A percentile compares a stretch with the other conserved stretches of the same genome.
phyloP scores from a whole-genome alignment of 2,329 filamentous ascomycete genomes.

The Fusarium graminum region DNA sequence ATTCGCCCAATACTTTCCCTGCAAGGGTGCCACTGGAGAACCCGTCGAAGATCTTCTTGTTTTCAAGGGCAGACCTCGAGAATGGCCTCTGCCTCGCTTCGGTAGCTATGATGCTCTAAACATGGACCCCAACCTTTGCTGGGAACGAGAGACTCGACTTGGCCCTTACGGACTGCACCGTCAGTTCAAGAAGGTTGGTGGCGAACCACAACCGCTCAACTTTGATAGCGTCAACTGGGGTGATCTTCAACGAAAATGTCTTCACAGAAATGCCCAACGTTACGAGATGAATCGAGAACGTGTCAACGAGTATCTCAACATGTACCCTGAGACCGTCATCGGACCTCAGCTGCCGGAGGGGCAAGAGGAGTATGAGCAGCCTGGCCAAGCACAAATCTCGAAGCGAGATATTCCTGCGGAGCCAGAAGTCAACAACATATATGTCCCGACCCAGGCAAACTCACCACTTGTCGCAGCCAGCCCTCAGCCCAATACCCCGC shows the following conservation, averaged over 20 bases:
- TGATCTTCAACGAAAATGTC: slow-evolving; percentile 74
- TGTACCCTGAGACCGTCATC: slow-evolving; percentile 56
- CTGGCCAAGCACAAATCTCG: slow-evolving; percentile 18
- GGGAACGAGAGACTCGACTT: slow-evolving; percentile 76
- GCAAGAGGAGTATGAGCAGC: slow-evolving; percentile 20
- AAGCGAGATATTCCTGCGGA: slow-evolving; percentile 23
- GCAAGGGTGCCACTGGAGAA: slow-evolving; percentile 73
- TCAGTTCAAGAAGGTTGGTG: slow-evolving; percentile 61
- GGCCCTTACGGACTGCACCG: slow-evolving; percentile 72
- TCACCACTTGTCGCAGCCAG: slow-evolving; percentile 1
- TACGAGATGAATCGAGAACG: slow-evolving; percentile 62
- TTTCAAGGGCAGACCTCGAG: slow-evolving; percentile 71
- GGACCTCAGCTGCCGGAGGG: slow-evolving; percentile 24
- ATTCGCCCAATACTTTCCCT: slow-evolving; percentile 71
- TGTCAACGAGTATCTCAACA: slow-evolving; percentile 59
- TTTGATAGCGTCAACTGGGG: slow-evolving; percentile 80
- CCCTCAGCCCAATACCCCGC: slow-evolving; percentile 6
- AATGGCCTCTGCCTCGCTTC: slow-evolving; percentile 71
- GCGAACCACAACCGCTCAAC: slow-evolving; percentile 57
- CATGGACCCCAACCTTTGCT: slow-evolving; percentile 74
- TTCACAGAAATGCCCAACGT: slow-evolving; percentile 74
- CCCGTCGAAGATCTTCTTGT: slow-evolving; percentile 72
- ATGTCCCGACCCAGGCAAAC: background rate
- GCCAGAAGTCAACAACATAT: slow-evolving; percentile 4
- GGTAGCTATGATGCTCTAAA: slow-evolving; percentile 72